Conservation (phyloP, 2,329 filamentous ascomycete species). For the Zasmidium cellare region DNA sequence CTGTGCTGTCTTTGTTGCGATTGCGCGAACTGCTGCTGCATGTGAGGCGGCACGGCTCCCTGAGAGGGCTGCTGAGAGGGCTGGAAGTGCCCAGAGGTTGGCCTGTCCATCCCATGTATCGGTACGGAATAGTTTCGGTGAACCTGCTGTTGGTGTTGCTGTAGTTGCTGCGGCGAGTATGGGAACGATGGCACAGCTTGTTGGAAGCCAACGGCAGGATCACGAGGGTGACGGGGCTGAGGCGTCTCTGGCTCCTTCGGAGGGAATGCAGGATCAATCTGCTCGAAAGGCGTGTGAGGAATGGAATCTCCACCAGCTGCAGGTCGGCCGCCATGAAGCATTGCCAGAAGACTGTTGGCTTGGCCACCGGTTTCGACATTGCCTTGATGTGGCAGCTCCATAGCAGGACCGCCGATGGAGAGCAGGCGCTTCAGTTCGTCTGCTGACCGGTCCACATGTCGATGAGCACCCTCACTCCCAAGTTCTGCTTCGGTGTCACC, state of each 20-base stretch:
- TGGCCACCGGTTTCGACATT: constrained; percentile 29
- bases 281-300: constrained; percentile 52
- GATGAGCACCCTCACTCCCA: not conserved
- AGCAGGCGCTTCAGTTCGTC: constrained; percentile 54
- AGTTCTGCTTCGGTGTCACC: constrained; percentile 17
- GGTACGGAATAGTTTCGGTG: constrained; percentile 19
- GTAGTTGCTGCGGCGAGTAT: constrained; percentile 40
- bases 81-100: constrained; percentile 12
- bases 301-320: constrained; percentile 10
- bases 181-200: constrained; percentile 53
- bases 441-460: constrained; percentile 19
- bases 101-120: constrained; percentile 5
- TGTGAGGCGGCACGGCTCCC: constrained; percentile 22
- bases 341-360: constrained; percentile 55
- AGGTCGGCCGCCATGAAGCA: constrained; percentile 49
- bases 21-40: constrained; percentile 25
- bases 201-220: constrained; percentile 49
- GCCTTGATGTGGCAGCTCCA: constrained; percentile 33
- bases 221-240: constrained; percentile 49
- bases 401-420: constrained; percentile 39
- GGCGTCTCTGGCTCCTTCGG: constrained; percentile 56
- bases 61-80: constrained; percentile 24
- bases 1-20: constrained; percentile 28
- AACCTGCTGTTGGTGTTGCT: constrained; percentile 35
- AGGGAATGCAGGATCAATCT: constrained; percentile 48